A percentile compares a stretch with the other conserved stretches of the same genome.
phyloP scores from a whole-genome alignment of 306 rosid genomes.

The Astragalus glycyphyllos region DNA sequence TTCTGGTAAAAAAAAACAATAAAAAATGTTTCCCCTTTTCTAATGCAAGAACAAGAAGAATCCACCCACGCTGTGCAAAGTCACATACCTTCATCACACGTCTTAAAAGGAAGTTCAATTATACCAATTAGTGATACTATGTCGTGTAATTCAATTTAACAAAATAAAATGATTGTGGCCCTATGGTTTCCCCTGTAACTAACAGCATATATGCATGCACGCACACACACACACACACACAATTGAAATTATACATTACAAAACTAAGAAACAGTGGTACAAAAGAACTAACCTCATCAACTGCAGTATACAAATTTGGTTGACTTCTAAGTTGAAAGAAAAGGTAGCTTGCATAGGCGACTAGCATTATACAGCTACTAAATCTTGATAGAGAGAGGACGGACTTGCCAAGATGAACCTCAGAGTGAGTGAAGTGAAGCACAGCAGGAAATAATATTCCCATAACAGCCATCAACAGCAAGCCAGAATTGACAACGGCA shows the following conservation, averaged over 20 bases:
- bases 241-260: slow-evolving; percentile 3
- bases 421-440: slow-evolving; percentile 89
- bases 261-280: slow-evolving; percentile 13
- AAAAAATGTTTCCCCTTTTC: background rate
- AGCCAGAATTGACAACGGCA: slow-evolving; percentile 84
- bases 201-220: background rate
- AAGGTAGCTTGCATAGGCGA: slow-evolving; percentile 88
- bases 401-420: slow-evolving; percentile 78
- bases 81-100: slow-evolving; percentile 7
- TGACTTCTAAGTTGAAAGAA: slow-evolving; percentile 83
- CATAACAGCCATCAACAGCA: slow-evolving; percentile 95
- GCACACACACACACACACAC: too few relatives aligned
- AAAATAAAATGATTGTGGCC: slow-evolving; percentile 16
- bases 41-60: slow-evolving; percentile 20
- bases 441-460: slow-evolving; percentile 88
- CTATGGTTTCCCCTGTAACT: slow-evolving; percentile 15
- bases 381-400: slow-evolving; percentile 86
- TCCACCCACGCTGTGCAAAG: slow-evolving; percentile 16
- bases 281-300: slow-evolving; percentile 60
- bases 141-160: slow-evolving; percentile 20
- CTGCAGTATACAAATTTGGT: slow-evolving; percentile 58
- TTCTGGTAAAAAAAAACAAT: too few relatives aligned
- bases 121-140: slow-evolving; percentile 3
- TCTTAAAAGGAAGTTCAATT: slow-evolving; percentile 3
- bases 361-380: slow-evolving; percentile 86